phyloP scores from a whole-genome alignment of 352 stramenopile genomes.

The Phytopythium litorale region DNA sequence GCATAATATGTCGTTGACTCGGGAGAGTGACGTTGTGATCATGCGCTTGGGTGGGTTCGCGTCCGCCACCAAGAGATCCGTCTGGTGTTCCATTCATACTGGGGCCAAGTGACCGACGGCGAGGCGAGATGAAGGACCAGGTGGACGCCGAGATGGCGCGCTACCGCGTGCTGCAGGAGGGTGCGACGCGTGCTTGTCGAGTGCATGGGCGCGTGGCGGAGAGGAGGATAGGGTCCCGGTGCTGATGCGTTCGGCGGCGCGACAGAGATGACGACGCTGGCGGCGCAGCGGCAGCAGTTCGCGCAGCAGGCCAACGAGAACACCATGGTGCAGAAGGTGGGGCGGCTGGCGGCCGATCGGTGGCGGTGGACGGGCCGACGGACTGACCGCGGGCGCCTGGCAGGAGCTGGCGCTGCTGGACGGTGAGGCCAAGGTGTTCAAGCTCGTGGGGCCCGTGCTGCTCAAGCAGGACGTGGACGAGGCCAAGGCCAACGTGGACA shows the following conservation, averaged over 20 bases:
- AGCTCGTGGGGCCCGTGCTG: constrained; percentile 93
- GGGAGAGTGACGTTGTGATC: not conserved
- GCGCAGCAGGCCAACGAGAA: constrained; percentile 95
- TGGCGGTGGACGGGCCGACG: not conserved
- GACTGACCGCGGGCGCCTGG: not conserved
- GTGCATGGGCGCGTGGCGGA: not conserved
- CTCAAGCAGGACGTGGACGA: constrained; percentile 94
- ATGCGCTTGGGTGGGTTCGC: not conserved
- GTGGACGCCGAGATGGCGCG: constrained; percentile 87
- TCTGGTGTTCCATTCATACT: not conserved
- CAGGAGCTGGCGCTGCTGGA: constrained; percentile 85
- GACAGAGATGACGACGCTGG: constrained; percentile 77
- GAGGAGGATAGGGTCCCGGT: not conserved
- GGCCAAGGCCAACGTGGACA: constrained; percentile 93
- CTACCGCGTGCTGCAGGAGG: constrained; percentile 91
- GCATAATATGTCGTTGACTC: not conserved
- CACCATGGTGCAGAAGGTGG: constrained; percentile 92
- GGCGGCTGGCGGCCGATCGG: not conserved
- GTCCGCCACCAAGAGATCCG: not conserved
- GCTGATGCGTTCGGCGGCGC: not conserved
- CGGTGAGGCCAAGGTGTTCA: constrained; percentile 91
- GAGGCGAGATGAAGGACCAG: constrained; percentile 50
- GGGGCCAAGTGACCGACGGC: not conserved
- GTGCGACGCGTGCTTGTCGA: constrained; percentile 22
- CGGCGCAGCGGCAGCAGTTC: constrained; percentile 86